phyloP scores from a whole-genome alignment of 2,329 filamentous ascomycete genomes.

The Ustulina deusta region DNA sequence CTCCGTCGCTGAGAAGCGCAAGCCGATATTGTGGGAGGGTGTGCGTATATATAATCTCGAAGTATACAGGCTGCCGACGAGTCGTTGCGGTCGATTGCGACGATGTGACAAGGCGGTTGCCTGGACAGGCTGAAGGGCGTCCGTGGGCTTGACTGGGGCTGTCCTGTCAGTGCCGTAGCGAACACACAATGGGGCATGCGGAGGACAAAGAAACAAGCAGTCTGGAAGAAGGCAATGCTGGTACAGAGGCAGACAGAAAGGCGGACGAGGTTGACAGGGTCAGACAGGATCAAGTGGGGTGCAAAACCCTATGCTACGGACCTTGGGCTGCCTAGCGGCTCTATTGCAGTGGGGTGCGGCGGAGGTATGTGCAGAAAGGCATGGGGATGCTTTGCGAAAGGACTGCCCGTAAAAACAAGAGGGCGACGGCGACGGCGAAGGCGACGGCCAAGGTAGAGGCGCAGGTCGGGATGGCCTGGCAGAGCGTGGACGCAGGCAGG shows the following conservation, averaged over 20 bases:
- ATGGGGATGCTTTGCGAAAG: slow-evolving; percentile 24
- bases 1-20: slow-evolving; percentile 22
- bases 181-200: slow-evolving; percentile 15
- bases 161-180: slow-evolving; percentile 24
- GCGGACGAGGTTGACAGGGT: slow-evolving; percentile 19
- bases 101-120: slow-evolving; percentile 17
- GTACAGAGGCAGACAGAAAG: slow-evolving; percentile 31
- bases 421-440: slow-evolving; percentile 6
- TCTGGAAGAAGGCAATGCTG: slow-evolving; percentile 14
- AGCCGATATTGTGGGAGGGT: slow-evolving; percentile 10
- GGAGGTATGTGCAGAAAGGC: slow-evolving; percentile 18
- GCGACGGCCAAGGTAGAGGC: background rate
- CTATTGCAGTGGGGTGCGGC: slow-evolving; percentile 25
- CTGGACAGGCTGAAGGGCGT: slow-evolving; percentile 23
- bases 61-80: slow-evolving; percentile 19
- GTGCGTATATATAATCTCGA: slow-evolving; percentile 31
- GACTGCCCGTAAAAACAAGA: slow-evolving; percentile 28
- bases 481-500: slow-evolving; percentile 1
- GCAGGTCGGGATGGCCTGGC: slow-evolving; percentile 10
- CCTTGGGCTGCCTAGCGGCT: slow-evolving; percentile 31
- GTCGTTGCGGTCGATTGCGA: slow-evolving; percentile 26
- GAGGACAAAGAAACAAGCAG: slow-evolving; percentile 4
- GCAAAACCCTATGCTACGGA: slow-evolving; percentile 30
- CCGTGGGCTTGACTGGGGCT: slow-evolving; percentile 17
- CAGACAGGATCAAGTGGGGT: slow-evolving; percentile 31